phyloP scores from a whole-genome alignment of 805 yeast species.

The Isabelozyma gotoi region DNA sequence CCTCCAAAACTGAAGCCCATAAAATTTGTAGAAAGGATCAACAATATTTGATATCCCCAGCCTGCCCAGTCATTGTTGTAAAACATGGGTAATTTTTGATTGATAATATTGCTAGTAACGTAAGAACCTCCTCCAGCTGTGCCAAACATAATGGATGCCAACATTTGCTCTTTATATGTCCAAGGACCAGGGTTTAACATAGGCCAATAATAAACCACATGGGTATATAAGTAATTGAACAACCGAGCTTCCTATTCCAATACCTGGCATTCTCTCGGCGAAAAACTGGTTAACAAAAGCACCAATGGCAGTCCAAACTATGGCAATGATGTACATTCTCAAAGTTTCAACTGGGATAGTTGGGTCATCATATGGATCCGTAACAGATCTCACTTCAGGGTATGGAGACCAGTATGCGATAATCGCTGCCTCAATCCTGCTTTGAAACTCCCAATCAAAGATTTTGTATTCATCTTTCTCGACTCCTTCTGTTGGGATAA shows the following conservation, averaged over 20 bases:
- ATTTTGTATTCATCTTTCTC: too few relatives aligned
- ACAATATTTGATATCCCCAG: slow-evolving; percentile 21
- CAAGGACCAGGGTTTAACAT: slow-evolving; percentile 63
- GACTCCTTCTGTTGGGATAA: too few relatives aligned
- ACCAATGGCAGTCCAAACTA: slow-evolving; percentile 51
- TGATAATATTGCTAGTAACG: slow-evolving; percentile 16
- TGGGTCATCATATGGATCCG: slow-evolving; percentile 35
- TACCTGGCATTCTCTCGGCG: slow-evolving; percentile 50
- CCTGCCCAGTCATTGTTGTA: slow-evolving; percentile 26
- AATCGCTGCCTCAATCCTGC: slow-evolving; percentile 42
- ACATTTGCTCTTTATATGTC: slow-evolving; percentile 64
- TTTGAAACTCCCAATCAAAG: too few relatives aligned
- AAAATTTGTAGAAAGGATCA: slow-evolving; percentile 21
- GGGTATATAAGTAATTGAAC: slow-evolving; percentile 47
- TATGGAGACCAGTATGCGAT: slow-evolving; percentile 32
- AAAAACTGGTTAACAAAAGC: slow-evolving; percentile 57
- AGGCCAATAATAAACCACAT: slow-evolving; percentile 33
- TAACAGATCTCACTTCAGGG: slow-evolving; percentile 29
- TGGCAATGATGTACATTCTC: slow-evolving; percentile 51
- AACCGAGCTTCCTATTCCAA: slow-evolving; percentile 39
- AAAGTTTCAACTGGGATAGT: slow-evolving; percentile 33
- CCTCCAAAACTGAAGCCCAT: slow-evolving; percentile 33
- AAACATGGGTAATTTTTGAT: slow-evolving; percentile 20
- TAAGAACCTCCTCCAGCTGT: slow-evolving; percentile 17
- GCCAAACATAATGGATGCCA: slow-evolving; percentile 46